Conservation (phyloP, 371 early-diverging fungal genomes). For the Actinomortierella wolfii region DNA sequence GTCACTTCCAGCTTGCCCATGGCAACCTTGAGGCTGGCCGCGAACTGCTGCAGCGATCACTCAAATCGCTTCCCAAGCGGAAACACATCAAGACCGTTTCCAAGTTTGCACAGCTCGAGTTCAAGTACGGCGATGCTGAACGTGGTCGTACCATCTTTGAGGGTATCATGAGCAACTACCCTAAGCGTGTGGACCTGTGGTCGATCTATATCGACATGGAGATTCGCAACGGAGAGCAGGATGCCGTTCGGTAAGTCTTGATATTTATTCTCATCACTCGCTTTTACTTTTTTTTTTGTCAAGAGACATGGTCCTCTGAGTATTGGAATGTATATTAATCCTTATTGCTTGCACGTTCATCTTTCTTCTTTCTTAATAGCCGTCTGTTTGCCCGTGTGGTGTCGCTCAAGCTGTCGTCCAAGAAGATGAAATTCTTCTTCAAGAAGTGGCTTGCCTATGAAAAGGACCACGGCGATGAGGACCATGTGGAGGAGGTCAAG, state of each 20-base stretch:
- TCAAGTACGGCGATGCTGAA: constrained; percentile 91
- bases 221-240: constrained; percentile 71
- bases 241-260: constrained; percentile 63
- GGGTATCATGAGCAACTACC: constrained; percentile 88
- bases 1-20: constrained; percentile 75
- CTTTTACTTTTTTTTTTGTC: too few relatives aligned
- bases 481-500: constrained; percentile 85
- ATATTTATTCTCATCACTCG: too few relatives aligned
- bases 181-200: constrained; percentile 96
- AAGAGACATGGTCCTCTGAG: not conserved
- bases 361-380: constrained; percentile 49
- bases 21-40: constrained; percentile 78
- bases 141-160: constrained; percentile 96
- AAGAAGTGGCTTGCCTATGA: constrained; percentile 96
- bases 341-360: not conserved
- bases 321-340: not conserved
- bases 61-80: constrained; percentile 86
- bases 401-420: constrained; percentile 86
- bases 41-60: constrained; percentile 74
- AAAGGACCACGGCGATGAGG: constrained; percentile 80
- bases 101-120: constrained; percentile 95
- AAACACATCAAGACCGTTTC: constrained; percentile 90
- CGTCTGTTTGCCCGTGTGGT: constrained; percentile 90
- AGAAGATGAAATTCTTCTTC: constrained; percentile 98
- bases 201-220: constrained; percentile 96